These are phyloP conservation scores for Cyclotella sp. DNA, from an alignment of 108 stramenopile species.

Conservation along the genomic window DNA sequence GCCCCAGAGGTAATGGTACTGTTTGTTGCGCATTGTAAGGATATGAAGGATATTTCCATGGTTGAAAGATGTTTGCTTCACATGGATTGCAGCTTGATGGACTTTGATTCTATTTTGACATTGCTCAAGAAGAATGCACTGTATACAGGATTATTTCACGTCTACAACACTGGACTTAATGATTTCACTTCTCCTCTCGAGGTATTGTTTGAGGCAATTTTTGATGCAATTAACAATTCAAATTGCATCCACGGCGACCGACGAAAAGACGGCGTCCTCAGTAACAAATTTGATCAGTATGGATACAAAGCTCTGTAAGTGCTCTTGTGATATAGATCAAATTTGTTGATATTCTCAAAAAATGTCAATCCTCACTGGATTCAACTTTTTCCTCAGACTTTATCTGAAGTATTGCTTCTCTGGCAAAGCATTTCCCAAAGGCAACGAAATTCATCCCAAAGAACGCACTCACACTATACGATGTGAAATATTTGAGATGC, in stretches of 20 bases:
- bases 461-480: slow-evolving; percentile 53
- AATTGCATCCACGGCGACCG: slow-evolving; percentile 33
- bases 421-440: slow-evolving; percentile 78
- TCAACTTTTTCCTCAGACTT: slow-evolving; percentile 29
- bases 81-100: slow-evolving; percentile 89
- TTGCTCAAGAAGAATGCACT: slow-evolving; percentile 81
- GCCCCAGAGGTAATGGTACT: slow-evolving; percentile 87
- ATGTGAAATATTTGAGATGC: slow-evolving; percentile 60
- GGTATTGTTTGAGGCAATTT: slow-evolving; percentile 65
- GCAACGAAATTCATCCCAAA: slow-evolving; percentile 47
- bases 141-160: slow-evolving; percentile 82
- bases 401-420: slow-evolving; percentile 77
- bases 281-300: slow-evolving; percentile 59
- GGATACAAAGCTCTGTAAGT: slow-evolving; percentile 76
- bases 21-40: slow-evolving; percentile 85
- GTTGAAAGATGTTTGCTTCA: slow-evolving; percentile 92
- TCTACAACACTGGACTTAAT: slow-evolving; percentile 80
- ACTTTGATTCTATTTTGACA: slow-evolving; percentile 81
- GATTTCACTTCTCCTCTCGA: slow-evolving; percentile 84
- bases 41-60: slow-evolving; percentile 74
- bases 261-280: slow-evolving; percentile 51
- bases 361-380: slow-evolving; percentile 7
- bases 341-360: background rate
- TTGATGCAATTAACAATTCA: slow-evolving; percentile 67
- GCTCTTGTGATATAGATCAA: background rate